Percentiles rank a stretch among this genome's conserved stretches.
These are phyloP conservation scores for Parathielavia appendiculata DNA, from an alignment of 495 filamentous ascomycete species.

Conservation along the genomic window DNA sequence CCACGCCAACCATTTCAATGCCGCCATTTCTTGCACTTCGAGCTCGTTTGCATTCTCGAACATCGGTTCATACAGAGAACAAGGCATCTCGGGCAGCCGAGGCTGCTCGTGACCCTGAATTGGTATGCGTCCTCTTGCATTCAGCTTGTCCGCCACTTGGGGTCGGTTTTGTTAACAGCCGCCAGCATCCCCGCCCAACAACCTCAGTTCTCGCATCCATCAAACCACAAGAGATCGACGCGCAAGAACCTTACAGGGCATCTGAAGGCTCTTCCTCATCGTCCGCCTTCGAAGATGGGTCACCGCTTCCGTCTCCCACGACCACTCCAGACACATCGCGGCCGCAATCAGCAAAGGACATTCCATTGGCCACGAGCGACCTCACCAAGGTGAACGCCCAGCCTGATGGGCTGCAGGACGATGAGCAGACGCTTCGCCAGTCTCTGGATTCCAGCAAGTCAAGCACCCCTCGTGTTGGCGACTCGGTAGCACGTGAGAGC, in stretches of 20 bases:
- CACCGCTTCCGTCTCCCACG: constrained; percentile 35
- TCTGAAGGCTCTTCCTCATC: constrained; percentile 45
- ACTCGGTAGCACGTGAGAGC: constrained; percentile 9
- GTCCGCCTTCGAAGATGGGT: constrained; percentile 41
- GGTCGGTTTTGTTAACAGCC: neutral
- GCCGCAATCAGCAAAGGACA: constrained; percentile 39
- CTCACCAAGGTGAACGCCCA: neutral
- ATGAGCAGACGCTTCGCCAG: constrained; percentile 25
- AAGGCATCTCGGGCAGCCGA: neutral
- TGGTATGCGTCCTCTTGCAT: neutral
- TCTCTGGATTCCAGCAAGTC: constrained; percentile 23
- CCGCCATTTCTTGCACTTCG: constrained; percentile 22
- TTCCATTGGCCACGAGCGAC: constrained; percentile 15
- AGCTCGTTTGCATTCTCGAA: constrained; percentile 16
- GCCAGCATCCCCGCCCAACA: neutral
- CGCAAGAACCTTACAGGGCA: constrained; percentile 19
- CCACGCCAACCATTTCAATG: constrained; percentile 1
- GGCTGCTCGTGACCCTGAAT: neutral
- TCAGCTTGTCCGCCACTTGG: neutral
- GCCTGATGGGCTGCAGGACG: constrained; percentile 14
- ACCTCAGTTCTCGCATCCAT: neutral
- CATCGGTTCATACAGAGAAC: constrained; percentile 5
- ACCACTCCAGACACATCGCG: constrained; percentile 46
- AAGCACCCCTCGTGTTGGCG: constrained; percentile 24
- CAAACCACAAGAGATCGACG: constrained; percentile 16